Conservation (phyloP, 2,329 filamentous ascomycete genomes). For the Stagonosporopsis vannaccii region DNA sequence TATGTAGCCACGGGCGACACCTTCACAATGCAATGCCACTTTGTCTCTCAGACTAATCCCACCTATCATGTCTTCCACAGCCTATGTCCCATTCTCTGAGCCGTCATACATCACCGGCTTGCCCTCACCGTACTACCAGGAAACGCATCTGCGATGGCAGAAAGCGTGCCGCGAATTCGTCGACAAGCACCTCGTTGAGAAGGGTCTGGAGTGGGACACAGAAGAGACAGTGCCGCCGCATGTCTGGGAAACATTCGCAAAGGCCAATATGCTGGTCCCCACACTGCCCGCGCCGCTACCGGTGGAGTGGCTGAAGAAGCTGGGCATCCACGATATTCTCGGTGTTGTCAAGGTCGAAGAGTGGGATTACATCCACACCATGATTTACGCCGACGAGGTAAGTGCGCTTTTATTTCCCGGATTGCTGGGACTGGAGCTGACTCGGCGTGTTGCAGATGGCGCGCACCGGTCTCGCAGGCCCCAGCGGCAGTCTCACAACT, state of each 20-base stretch:
- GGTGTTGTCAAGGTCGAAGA: constrained; percentile 74
- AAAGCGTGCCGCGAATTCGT: constrained; percentile 72
- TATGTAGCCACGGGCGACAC: not conserved
- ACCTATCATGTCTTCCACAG: constrained; percentile 38
- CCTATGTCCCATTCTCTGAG: constrained; percentile 71
- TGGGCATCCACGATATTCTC: constrained; percentile 71
- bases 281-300: constrained; percentile 74
- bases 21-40: not conserved
- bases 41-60: not conserved
- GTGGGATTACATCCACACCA: constrained; percentile 74
- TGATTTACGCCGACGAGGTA: constrained; percentile 74
- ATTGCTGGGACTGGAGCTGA: constrained; percentile 4
- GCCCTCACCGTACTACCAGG: constrained; percentile 74
- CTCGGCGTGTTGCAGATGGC: constrained; percentile 58
- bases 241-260: constrained; percentile 70
- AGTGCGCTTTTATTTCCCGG: not conserved
- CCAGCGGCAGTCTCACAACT: constrained; percentile 69
- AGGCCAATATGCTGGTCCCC: constrained; percentile 74
- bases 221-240: constrained; percentile 68
- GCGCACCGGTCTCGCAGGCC: constrained; percentile 70
- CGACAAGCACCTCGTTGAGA: constrained; percentile 65
- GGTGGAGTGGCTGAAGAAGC: constrained; percentile 69
- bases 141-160: constrained; percentile 71
- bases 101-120: constrained; percentile 74
- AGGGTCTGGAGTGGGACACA: constrained; percentile 75